phyloP scores from a whole-genome alignment of 2,329 filamentous ascomycete species.

The Colletotrichum sp. region DNA sequence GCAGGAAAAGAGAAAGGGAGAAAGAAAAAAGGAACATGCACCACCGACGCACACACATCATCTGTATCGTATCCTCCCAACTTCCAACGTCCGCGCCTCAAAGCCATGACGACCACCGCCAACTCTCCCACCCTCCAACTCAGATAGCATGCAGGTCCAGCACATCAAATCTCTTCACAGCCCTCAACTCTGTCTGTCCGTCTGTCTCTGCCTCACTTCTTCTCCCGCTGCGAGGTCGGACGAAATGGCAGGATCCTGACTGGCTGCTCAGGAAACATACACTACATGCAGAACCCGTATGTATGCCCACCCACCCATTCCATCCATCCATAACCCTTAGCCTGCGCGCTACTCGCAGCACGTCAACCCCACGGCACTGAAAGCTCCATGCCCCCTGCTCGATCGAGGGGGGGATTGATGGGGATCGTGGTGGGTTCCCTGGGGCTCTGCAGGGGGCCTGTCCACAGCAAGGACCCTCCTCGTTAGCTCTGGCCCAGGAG shows the following conservation, averaged over 20 bases:
- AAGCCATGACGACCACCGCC: neutral
- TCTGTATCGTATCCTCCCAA: neutral
- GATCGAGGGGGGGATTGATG: slow-evolving; percentile 19
- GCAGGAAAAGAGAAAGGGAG: neutral
- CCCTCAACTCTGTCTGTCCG: neutral
- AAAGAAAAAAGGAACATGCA: neutral
- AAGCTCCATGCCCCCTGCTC: slow-evolving; percentile 15
- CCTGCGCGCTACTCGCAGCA: slow-evolving; percentile 8
- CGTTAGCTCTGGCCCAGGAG: slow-evolving; percentile 9
- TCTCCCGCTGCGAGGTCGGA: neutral
- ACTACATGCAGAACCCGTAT: neutral
- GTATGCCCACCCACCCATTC: neutral
- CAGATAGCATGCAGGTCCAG: slow-evolving; percentile 1
- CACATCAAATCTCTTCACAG: slow-evolving; percentile 2
- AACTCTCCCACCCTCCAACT: neutral
- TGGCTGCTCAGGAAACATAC: neutral
- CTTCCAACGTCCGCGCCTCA: neutral
- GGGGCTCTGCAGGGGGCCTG: slow-evolving; percentile 17
- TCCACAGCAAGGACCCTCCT: slow-evolving; percentile 11
- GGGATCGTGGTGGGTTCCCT: slow-evolving; percentile 21
- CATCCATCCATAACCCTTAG: neutral
- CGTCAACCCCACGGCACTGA: slow-evolving; percentile 20
- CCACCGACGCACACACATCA: neutral
- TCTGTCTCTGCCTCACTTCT: neutral
- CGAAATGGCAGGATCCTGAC: neutral